phyloP scores from a whole-genome alignment of 306 rosid genomes.

The Vigna radiata region DNA sequence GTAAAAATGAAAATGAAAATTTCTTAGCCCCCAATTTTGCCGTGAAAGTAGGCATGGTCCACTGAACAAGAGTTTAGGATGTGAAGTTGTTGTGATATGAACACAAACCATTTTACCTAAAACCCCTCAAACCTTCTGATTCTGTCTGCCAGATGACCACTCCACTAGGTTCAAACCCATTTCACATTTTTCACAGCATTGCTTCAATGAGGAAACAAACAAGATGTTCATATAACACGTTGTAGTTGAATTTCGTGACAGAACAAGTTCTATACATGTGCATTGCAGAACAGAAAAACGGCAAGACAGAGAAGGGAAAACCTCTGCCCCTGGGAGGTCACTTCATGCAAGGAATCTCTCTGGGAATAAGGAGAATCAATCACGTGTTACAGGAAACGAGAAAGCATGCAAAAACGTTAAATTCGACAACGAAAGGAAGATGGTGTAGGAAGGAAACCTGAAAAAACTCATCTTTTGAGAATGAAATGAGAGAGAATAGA shows the following conservation, averaged over 20 bases:
- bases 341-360: constrained; percentile 39
- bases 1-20: constrained; percentile 32
- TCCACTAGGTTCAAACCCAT: constrained; percentile 21
- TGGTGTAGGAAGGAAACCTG: constrained; percentile 24
- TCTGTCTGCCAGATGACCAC: constrained; percentile 39
- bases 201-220: constrained; percentile 35
- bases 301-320: constrained; percentile 37
- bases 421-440: constrained; percentile 44
- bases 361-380: constrained; percentile 50
- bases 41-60: constrained; percentile 63
- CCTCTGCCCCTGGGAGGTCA: constrained; percentile 7
- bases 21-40: constrained; percentile 62
- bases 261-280: constrained; percentile 18
- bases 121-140: constrained; percentile 44
- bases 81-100: constrained; percentile 49
- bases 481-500: constrained; percentile 31
- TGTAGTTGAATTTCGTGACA: background rate
- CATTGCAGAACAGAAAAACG: constrained; percentile 30
- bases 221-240: background rate
- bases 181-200: constrained; percentile 35
- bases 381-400: constrained; percentile 47
- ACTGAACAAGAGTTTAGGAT: constrained; percentile 33
- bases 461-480: constrained; percentile 32
- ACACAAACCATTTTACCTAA: constrained; percentile 21
- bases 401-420: constrained; percentile 24